Percentiles rank a stretch among this genome's conserved stretches.
phyloP scores from a whole-genome alignment of 169 alveolate species.

The Blepharisma undulans region DNA sequence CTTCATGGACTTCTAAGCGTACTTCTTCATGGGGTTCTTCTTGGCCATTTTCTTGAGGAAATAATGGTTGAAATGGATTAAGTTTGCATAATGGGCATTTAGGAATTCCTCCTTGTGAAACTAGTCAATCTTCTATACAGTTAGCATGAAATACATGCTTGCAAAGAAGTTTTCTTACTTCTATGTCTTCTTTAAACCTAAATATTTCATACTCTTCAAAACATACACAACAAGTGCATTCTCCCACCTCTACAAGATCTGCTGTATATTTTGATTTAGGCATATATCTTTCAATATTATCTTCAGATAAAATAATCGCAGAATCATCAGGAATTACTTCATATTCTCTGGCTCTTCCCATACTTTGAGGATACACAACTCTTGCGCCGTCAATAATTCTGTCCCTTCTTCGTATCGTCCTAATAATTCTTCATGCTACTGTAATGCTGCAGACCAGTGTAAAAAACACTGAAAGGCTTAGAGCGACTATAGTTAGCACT shows the following conservation, averaged over 20 bases:
- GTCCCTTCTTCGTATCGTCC: not conserved
- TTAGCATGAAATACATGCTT: conserved; percentile 15
- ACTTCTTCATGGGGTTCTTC: not conserved
- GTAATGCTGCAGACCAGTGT: not conserved
- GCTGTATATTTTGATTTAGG: not conserved
- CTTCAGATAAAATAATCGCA: not conserved
- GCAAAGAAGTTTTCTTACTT: conserved; percentile 3
- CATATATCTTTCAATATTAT: not conserved
- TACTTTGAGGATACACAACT: not conserved
- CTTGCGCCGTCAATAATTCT: not conserved
- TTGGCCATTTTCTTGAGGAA: not conserved
- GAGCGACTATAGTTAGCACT: not conserved
- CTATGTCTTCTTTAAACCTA: not conserved
- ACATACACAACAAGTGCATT: not conserved
- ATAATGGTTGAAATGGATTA: not conserved
- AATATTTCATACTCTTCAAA: not conserved
- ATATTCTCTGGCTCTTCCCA: not conserved
- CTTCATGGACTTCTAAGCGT: not conserved
- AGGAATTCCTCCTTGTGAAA: not conserved
- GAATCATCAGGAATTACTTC: conserved; percentile 16
- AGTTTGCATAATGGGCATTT: not conserved
- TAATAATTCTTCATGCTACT: not conserved
- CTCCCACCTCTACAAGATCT: conserved; percentile 22
- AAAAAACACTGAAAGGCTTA: not conserved
- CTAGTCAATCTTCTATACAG: conserved; percentile 18